Conservation (phyloP, 164 flowering plant genomes). For the Stephania japonica region DNA sequence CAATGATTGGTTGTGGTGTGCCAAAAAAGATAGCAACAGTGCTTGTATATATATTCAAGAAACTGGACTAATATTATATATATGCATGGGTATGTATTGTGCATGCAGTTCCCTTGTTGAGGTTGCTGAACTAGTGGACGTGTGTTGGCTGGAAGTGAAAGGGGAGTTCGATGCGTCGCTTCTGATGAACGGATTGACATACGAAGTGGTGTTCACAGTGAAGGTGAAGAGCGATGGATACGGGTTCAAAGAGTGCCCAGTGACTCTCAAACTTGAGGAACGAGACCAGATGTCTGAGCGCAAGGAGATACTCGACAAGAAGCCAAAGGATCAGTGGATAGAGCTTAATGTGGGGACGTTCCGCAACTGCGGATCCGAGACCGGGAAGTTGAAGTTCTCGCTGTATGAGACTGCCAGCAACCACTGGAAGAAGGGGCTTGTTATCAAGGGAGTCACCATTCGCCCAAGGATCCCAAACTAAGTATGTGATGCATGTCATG, state of each 20-base stretch:
- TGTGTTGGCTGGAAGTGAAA: neutral
- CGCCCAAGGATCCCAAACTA: slow-evolving; percentile 25
- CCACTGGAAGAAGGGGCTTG: slow-evolving; percentile 59
- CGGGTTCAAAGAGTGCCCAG: neutral
- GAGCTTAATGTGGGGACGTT: neutral
- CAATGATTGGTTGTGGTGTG: too few species aligned
- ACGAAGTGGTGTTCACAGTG: neutral
- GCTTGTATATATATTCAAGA: too few species aligned
- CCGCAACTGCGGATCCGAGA: slow-evolving; percentile 6
- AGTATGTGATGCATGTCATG: too few species aligned
- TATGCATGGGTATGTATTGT: too few species aligned
- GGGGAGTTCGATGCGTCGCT: neutral
- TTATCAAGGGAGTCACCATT: slow-evolving; percentile 46
- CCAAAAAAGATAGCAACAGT: too few species aligned
- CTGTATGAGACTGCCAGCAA: slow-evolving; percentile 46
- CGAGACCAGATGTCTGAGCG: neutral
- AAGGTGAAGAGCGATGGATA: neutral
- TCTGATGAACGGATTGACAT: neutral
- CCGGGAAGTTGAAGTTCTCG: slow-evolving; percentile 40
- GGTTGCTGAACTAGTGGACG: neutral
- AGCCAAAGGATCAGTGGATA: neutral
- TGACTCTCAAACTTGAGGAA: neutral
- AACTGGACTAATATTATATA: neutral
- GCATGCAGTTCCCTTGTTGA: neutral
- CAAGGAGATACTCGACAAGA: neutral